Conservation (phyloP, 495 filamentous ascomycete species). For the Tuber microsphaerosporum region DNA sequence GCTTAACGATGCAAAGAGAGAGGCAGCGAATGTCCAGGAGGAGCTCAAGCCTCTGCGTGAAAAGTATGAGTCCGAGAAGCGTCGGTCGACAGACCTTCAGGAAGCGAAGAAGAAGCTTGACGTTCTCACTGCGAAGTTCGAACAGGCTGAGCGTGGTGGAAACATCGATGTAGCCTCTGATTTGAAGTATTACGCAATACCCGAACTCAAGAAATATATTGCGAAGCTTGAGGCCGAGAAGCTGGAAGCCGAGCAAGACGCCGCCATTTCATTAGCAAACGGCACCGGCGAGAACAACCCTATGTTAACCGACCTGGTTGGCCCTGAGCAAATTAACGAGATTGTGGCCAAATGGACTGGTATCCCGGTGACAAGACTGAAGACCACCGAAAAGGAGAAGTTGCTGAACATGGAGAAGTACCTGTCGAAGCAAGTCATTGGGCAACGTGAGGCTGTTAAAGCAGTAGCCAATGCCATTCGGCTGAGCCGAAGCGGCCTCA, state of each 20-base stretch:
- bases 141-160: constrained; percentile 79
- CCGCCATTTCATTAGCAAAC: constrained; percentile 51
- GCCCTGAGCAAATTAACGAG: constrained; percentile 97
- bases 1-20: constrained; percentile 71
- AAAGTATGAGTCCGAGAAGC: constrained; percentile 89
- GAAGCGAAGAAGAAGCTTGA: constrained; percentile 96
- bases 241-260: constrained; percentile 65
- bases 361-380: constrained; percentile 87
- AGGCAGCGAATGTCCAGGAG: constrained; percentile 84
- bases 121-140: constrained; percentile 73
- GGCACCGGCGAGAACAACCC: constrained; percentile 53
- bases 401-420: constrained; percentile 86
- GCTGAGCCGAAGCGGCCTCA: constrained; percentile 83
- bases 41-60: constrained; percentile 85
- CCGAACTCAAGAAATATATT: constrained; percentile 76
- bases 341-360: constrained; percentile 95
- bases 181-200: constrained; percentile 93
- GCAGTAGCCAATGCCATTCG: constrained; percentile 94
- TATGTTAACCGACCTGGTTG: constrained; percentile 84
- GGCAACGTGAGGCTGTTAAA: constrained; percentile 88
- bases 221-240: constrained; percentile 74
- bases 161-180: constrained; percentile 80
- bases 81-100: constrained; percentile 80
- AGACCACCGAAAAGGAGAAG: constrained; percentile 95
- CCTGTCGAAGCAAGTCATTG: constrained; percentile 75